These are phyloP conservation scores for Brassica rapa DNA, from an alignment of 345 rosid species.

Conservation along the genomic window DNA sequence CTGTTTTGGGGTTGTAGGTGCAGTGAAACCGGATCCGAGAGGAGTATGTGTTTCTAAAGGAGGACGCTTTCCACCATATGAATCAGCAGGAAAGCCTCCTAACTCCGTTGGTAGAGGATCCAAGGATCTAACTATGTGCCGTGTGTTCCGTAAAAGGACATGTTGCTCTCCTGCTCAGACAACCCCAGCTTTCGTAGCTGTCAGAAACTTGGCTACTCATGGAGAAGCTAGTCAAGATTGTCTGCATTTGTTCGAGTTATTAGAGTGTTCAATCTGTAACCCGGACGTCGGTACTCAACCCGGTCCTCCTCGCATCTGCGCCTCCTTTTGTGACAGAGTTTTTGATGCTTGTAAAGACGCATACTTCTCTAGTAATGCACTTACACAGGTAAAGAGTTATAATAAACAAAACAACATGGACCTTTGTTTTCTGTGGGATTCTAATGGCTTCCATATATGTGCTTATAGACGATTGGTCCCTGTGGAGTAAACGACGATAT, in stretches of 20 bases:
- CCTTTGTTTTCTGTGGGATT: neutral
- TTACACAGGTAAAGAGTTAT: slow-evolving; percentile 51
- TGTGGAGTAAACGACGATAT: slow-evolving; percentile 70
- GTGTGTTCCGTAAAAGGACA: slow-evolving; percentile 80
- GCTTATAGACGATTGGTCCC: slow-evolving; percentile 44
- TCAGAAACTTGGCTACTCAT: slow-evolving; percentile 70
- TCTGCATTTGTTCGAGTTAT: slow-evolving; percentile 72
- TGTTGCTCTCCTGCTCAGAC: slow-evolving; percentile 90
- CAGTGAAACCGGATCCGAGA: slow-evolving; percentile 43
- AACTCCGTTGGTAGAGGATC: slow-evolving; percentile 66
- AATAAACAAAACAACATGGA: neutral
- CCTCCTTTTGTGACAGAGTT: slow-evolving; percentile 75
- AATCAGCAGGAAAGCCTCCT: slow-evolving; percentile 78
- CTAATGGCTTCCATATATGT: slow-evolving; percentile 5
- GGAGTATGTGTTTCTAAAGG: slow-evolving; percentile 86
- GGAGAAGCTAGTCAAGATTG: slow-evolving; percentile 88
- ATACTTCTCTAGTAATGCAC: slow-evolving; percentile 81
- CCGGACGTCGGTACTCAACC: slow-evolving; percentile 82
- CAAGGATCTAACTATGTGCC: slow-evolving; percentile 77
- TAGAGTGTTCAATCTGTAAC: slow-evolving; percentile 96
- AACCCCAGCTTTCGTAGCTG: slow-evolving; percentile 73
- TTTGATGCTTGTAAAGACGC: slow-evolving; percentile 78
- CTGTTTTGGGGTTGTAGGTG: slow-evolving; percentile 23
- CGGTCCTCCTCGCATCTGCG: slow-evolving; percentile 82
- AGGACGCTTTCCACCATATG: slow-evolving; percentile 73